Conservation (phyloP, 2,329 filamentous ascomycete genomes). For the Tetracladium maxilliforme region DNA sequence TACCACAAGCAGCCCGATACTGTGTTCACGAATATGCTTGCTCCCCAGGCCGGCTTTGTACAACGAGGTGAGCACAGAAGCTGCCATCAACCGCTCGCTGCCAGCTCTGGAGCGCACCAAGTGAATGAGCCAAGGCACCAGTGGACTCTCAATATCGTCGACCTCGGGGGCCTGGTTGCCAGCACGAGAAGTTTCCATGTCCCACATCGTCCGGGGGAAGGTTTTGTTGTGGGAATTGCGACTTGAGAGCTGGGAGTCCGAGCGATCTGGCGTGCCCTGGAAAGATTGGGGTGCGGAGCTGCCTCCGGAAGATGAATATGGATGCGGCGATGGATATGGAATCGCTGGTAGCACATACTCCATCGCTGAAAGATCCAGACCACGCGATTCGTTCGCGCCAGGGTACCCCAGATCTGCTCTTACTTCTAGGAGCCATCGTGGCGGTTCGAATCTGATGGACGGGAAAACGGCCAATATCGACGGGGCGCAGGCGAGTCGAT, state of each 20-base stretch:
- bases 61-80: slow-evolving; percentile 52
- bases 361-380: too few relatives aligned
- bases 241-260: neutral
- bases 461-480: slow-evolving; percentile 57
- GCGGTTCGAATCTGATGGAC: too few relatives aligned
- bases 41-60: slow-evolving; percentile 54
- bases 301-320: slow-evolving; percentile 16
- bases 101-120: slow-evolving; percentile 41
- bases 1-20: slow-evolving; percentile 52
- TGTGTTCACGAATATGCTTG: slow-evolving; percentile 46
- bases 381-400: too few relatives aligned
- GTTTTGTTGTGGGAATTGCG: too few relatives aligned
- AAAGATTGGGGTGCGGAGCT: slow-evolving; percentile 38
- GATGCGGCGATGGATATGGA: slow-evolving; percentile 27
- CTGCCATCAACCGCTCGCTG: slow-evolving; percentile 50
- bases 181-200: too few relatives aligned
- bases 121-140: slow-evolving; percentile 61
- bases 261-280: slow-evolving; percentile 22
- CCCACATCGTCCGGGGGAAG: too few relatives aligned
- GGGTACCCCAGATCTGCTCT: too few relatives aligned
- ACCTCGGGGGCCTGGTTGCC: slow-evolving; percentile 22
- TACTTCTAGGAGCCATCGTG: too few relatives aligned
- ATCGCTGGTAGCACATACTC: slow-evolving; percentile 49
- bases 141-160: slow-evolving; percentile 52
- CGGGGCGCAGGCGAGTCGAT: slow-evolving; percentile 54